Base-by-base conservation (phyloP, 192 early-diverging fungal species). In the Entomortierella parvispora region DNA sequence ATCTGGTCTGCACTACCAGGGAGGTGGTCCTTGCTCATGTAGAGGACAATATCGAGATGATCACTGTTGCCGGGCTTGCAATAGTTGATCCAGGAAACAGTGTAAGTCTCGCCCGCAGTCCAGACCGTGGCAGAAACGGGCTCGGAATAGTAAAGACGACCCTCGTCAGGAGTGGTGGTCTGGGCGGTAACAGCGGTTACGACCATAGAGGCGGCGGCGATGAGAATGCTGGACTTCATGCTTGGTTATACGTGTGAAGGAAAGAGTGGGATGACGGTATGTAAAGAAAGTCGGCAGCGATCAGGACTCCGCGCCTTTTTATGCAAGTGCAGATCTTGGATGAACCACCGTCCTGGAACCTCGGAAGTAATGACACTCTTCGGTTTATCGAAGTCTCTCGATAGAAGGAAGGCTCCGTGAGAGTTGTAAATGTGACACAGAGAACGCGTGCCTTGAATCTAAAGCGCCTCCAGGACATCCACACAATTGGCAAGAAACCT, bases 41-140 rank as follows among this genome's bases (percentile, higher is more conserved):
- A 63, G 49, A 63, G 62, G 25, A 63, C 62, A 11, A 63, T 52
- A 18, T 23, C 3, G 25, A 63, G 62, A 23, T n/a, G 15, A 3
- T 65, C 26, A 4, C 26, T 54, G 62, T 65, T 65, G 12, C 26
- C 49, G 18, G 49, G 26, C n/a, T 45, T 54, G 42, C 62, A 65
- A 28, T 22, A 4, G 29, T 65, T 65, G 3, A 49, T 33, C 62
- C 62, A 65, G 25, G 62, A 11, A 42, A 65, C n/a, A n/a, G 51
- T 65, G 17, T 65, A 20, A 28, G 52, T 65, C 62, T 65, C 51
- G 23, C 51, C 62, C 5, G 62, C 51, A 18, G 49, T 52, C 62
- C 62, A 65, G 51, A 65, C 42, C 6, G 62, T 65, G 62, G 32
- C 22, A 0, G 62, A 12, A 11, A 51, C 51, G 23, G 62, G 62